These are phyloP conservation scores for Exophiala aquamarina DNA, from an alignment of 2,329 filamentous ascomycete species.

Conservation along the genomic window DNA sequence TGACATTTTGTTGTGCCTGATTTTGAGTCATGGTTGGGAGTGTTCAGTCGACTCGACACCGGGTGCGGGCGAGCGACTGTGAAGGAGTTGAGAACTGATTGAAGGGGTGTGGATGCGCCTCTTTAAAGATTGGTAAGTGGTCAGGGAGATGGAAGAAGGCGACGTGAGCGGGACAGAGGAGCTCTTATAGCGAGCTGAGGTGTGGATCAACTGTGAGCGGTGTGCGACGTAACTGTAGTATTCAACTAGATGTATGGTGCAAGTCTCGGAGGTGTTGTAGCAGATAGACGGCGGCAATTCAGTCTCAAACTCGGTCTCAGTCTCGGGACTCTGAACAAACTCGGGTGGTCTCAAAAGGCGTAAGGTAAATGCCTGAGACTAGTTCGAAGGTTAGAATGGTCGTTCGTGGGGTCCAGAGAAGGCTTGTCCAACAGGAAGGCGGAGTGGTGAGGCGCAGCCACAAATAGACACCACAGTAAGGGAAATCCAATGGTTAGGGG, in stretches of 20 bases:
- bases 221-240: too few species aligned
- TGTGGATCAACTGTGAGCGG: too few species aligned
- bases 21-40: slow-evolving; percentile 44
- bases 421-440: slow-evolving; percentile 10
- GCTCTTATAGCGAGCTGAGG: neutral
- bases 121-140: neutral
- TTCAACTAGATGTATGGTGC: too few species aligned
- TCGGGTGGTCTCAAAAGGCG: neutral
- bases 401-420: slow-evolving; percentile 22
- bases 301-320: neutral
- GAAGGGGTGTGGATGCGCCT: neutral
- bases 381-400: slow-evolving; percentile 9
- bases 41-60: slow-evolving; percentile 13
- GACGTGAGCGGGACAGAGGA: neutral
- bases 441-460: slow-evolving; percentile 22
- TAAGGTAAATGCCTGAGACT: slow-evolving; percentile 17
- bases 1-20: slow-evolving; percentile 53
- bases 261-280: too few species aligned
- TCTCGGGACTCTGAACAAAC: neutral
- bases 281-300: too few species aligned
- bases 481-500: neutral
- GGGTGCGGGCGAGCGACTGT: slow-evolving; percentile 38
- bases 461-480: slow-evolving; percentile 12
- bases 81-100: slow-evolving; percentile 36
- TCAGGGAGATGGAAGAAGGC: neutral